Evolutionary conservation across 805 yeast species (phyloP), one percentile per base, ranked within the genome.

Genomic region (Lipomyces kockii): DNA sequence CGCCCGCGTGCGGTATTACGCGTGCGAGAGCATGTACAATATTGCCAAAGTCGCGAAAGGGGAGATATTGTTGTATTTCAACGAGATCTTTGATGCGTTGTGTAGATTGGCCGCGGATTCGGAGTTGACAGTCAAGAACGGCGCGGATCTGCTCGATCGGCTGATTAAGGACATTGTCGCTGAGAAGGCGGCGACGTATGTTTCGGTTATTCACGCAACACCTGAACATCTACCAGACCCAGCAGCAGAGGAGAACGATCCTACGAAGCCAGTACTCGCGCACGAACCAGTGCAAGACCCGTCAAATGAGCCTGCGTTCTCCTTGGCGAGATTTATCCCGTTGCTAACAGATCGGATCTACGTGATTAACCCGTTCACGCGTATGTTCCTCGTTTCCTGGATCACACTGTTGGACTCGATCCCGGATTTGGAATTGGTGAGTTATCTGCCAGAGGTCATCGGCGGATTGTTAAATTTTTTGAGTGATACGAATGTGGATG

Each of bases 31-130:
- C 59, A 82, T 95, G 68, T 95, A 95, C 79, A 95, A 95, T 78
- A 93, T 95, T 58, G 97, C 98, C 58, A 95, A 95, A 76, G 96
- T 95, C 25, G 97, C 98, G 2, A 87, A 97, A 72, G 98, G 98
- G 35, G 98, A 95, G 78, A 91, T 95, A 27, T 81, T 95, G 68
- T 81, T 90, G 12, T 93, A 91, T 77, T 95, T 95, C 82, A 95
- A 94, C 78, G 98, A 95, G 79, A 89, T 92, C 1, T 95, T 95
- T 76, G 98, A 95, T 76, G 95, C 93, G 22, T 82, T 95, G 63
- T 93, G 97, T 76, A 89, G 89, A n/a, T 60, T 71, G 14, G 67
- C 69, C 6, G 71, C 68, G 9, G 71, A 67, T 58, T 64, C 92
- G 0, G 98, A 95, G 73, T 86, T 89, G 55, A 88, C 96, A 49